Base-by-base conservation (phyloP, 1,139 yeast species). In the Suhomyces kunorum region DNA sequence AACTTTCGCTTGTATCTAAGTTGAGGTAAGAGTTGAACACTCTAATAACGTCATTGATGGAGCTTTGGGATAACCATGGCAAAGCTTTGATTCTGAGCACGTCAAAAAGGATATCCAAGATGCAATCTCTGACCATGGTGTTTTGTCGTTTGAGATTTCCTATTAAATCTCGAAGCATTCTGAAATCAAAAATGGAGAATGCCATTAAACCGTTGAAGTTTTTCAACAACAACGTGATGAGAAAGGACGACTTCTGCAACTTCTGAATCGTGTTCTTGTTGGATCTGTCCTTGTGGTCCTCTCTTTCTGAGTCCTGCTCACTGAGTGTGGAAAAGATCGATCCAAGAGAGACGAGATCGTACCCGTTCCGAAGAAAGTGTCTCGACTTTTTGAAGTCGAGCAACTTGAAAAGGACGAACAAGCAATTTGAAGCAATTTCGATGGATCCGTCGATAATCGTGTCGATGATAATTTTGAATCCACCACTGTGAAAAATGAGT, bases 161-260 rank as follows among this genome's bases (percentile, higher is more conserved):
- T 2, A 90, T 64, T 26, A 92, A 65, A 41, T 80, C 80, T 32
- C 65, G 66, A 14, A 92, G 53, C 22, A 84, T 76, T 39, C 70
- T 70, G 50, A 80, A 84, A 43, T 78, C 63, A 49, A 82, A 70
- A 41, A 77, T 71, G 0, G 87, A 74, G 50, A 83, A 77, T 7
- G 85, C 77, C 48, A 85, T 74, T 9, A 89, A 57, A 0, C 98
- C 98, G 14, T 86, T 74, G 80, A 94, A 85, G 34, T 81, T 76
- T 46, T 87, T 84, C 37, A 92, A 62, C 20, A 87, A 63, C 3
- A 76, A 60, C 0, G 87, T 67, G 3, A 90, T 61, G 9, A 87
- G 68, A 34, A 77, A 72, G 0, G 92, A 78, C n/a, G 81, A 67
- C 47, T 75, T 76, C 44, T 83, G 84, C 23, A 87, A 63, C 48